Base-by-base conservation (phyloP, 192 early-diverging fungal species). In the Spinellus fusiger region DNA sequence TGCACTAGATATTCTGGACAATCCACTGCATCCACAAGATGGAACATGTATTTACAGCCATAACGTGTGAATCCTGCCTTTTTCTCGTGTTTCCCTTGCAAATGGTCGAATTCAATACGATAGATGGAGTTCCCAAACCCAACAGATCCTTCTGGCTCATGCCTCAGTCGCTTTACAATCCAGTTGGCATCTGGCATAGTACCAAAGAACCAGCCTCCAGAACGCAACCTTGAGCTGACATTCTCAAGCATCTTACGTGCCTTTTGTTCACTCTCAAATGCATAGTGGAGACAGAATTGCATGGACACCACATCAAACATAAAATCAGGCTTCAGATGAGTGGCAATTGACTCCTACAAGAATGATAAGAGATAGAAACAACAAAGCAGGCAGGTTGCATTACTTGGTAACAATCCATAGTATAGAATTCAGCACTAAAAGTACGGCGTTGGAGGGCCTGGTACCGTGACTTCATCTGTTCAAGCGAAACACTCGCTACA, bases 241-340 rank as follows among this genome's bases (percentile, higher is more conserved):
- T 95, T 96, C 50, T 79, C 70, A 47, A 99, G 73, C 76, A 90
- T 93, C 65, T 82, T 83, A 6, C 88, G 74, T 0, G 86, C 93
- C 66, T 89, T 92, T 20, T 62, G 48, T 72, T 98, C 94, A 3
- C 82, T 78, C 58, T 93, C 90, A 63, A 96, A 98, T 0, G 92
- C 88, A 72, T 99, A 99, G 72, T 98, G 97, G 48, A 98, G 69
- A 62, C 93, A 96, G 69, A 99, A 99, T 65, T 99, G 97, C 70
- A 90, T 88, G 37, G 88, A 93, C n/a, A 95, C 91, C 26, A 94
- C 77, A 65, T 96, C 90, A 51, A 93, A 90, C 18, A 61, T 56
- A 31, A 73, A 59, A 34, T 85, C 69, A 2, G 69, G 56, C 2
- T 84, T 73, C 34, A 79, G 71, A 13, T 79, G 48, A 0, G 81